Evolutionary conservation across 345 rosid genomes (phyloP).

Genomic region (Eucalyptus tenuipes): DNA sequence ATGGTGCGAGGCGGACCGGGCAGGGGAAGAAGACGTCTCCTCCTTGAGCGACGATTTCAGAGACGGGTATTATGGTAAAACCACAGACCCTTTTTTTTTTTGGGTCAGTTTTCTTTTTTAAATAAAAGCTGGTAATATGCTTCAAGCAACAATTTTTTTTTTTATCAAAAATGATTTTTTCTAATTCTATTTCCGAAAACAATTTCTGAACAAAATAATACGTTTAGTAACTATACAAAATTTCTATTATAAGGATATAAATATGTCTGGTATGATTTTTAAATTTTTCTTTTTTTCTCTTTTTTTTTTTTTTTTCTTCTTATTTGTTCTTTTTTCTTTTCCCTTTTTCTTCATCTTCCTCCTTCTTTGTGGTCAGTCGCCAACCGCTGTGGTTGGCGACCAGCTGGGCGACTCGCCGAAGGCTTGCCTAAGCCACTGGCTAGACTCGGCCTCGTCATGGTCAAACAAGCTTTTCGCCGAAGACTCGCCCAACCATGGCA

Average conservation of each 20-base stretch:
- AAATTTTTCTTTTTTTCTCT: no score
- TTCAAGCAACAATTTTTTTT: no score
- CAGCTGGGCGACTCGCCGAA: fast-evolving
- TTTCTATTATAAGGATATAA: no score
- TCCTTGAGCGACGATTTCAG: background rate
- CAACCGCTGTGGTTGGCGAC: fast-evolving
- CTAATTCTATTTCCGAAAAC: fast-evolving
- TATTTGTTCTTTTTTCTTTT: no score
- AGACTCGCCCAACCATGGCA: fast-evolving
- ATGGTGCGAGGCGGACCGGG: background rate
- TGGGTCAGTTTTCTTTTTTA: fast-evolving
- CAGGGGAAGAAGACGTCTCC: background rate
- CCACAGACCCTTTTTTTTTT: background rate
- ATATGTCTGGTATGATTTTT: fast-evolving
- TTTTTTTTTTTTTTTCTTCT: fast-evolving
- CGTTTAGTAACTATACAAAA: no score
- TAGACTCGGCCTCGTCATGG: fast-evolving
- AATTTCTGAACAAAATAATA: no score
- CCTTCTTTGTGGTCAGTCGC: fast-evolving
- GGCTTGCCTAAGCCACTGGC: fast-evolving
- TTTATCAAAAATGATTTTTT: no score
- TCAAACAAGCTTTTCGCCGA: fast-evolving
- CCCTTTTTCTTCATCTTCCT: no score
- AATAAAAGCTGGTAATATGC: background rate
- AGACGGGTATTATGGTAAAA: background rate